Base-by-base conservation (phyloP, 805 yeast genomes). In the Zygosaccharomyces bailii region DNA sequence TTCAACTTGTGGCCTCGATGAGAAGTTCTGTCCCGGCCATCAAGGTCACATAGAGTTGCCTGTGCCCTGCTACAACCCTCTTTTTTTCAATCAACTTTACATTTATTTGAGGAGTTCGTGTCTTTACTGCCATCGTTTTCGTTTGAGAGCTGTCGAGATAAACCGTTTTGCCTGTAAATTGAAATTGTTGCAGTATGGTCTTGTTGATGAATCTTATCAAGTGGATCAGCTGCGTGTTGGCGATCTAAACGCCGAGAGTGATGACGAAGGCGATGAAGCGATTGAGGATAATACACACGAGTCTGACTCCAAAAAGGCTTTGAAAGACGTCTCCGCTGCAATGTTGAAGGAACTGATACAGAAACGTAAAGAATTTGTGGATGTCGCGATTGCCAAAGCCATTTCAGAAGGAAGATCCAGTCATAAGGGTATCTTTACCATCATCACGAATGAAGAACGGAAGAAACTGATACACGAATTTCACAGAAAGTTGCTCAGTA, bases 11-110 rank as follows among this genome's bases (percentile, higher is more conserved):
- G 96, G 98, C 14, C 73, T 91, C 50, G 96, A 90, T 63, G 97
- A 91, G 55, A 81, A 84, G 61, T 82, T 79, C 56, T 93, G 99
- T 71, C 97, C 97, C 3, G 99, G 99, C 37, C 99, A 93, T 66
- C 88, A 89, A 66, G 99, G 99, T 49, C 99, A 93, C 66, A 89
- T 93, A 52, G 97, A 91, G 65, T 75, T 93, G 52, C 99, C 99
- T 4, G 83, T 89, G 33, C 96, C 98, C 3, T 95, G 87, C 34
- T 93, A 88, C 73, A 91, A 88, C 63, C 98, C 99, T 14, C 69
- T 93, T 55, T 93, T 95, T 60, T 93, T 95, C 79, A 79, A 81
- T 60, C 97, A 91, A 68, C 72, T 93, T 74, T 93, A 83, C 72
- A 77, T 86, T 48, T 80, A 84, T 57, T 73, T 95, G 61, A 76